Evolutionary conservation across 192 early-diverging fungal species (phyloP).

Genomic region (Backusella tarrabulga): DNA sequence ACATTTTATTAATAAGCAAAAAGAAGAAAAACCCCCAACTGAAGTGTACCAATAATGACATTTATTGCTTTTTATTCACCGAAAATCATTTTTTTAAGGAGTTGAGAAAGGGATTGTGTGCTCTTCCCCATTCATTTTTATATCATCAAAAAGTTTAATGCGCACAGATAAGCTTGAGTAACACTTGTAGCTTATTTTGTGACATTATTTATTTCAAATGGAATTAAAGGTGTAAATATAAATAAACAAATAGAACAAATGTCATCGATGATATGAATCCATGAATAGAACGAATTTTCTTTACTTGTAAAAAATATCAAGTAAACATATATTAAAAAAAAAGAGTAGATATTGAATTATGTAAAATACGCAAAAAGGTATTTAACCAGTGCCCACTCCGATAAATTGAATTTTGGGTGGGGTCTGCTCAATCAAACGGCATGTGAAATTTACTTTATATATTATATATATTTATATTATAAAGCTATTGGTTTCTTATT

Average conservation of each 20-base stretch:
- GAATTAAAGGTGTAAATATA: neutral
- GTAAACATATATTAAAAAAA: no score
- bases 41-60: neutral
- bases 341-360: no score
- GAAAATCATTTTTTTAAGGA: neutral
- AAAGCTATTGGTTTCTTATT: neutral
- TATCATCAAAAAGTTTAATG: neutral
- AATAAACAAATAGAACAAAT: neutral
- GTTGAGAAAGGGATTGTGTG: neutral
- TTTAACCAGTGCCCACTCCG: neutral
- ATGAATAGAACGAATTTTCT: no score
- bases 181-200: neutral
- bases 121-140: neutral
- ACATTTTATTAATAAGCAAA: neutral
- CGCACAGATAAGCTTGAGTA: constrained; percentile 9
- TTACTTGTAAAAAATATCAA: no score
- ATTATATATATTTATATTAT: neutral
- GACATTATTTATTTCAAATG: neutral
- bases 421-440: neutral
- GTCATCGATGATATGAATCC: neutral
- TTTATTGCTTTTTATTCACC: neutral
- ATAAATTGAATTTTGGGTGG: neutral
- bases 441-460: neutral
- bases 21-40: neutral
- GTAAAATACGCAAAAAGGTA: neutral